These are phyloP conservation scores for Salix udensis DNA, from an alignment of 345 rosid genomes.

Conservation along the genomic window DNA sequence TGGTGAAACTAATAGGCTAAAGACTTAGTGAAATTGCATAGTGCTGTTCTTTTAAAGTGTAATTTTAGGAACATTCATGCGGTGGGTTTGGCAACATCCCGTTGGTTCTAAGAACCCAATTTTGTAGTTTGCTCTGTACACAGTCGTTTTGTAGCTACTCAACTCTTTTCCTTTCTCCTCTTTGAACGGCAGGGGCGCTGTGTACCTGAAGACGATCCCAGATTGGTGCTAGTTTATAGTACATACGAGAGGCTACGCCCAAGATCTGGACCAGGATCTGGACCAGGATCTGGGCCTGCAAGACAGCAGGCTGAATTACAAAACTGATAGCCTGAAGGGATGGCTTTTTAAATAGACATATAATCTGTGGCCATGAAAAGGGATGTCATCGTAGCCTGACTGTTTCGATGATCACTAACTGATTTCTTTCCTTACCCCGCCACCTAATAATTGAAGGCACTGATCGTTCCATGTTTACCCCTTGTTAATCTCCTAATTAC, in stretches of 20 bases:
- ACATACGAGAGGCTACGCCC: slow-evolving; percentile 37
- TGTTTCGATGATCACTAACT: too few species aligned
- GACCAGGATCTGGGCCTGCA: slow-evolving; percentile 20
- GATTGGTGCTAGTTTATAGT: slow-evolving; percentile 51
- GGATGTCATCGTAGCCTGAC: too few species aligned
- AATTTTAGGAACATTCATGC: background rate
- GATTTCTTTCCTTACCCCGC: too few species aligned
- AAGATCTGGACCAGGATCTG: slow-evolving; percentile 36
- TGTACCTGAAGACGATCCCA: slow-evolving; percentile 78
- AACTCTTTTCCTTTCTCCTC: background rate
- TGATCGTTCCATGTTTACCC: too few species aligned
- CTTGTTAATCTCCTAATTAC: too few species aligned
- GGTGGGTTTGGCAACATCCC: background rate
- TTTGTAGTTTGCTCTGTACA: background rate
- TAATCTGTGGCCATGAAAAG: too few species aligned
- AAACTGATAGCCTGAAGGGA: too few species aligned
- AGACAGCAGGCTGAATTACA: too few species aligned
- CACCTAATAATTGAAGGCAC: too few species aligned
- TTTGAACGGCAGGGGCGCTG: slow-evolving; percentile 55
- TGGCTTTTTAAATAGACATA: too few species aligned
- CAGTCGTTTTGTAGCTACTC: too few species aligned
- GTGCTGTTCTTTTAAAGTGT: background rate
- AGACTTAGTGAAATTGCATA: background rate
- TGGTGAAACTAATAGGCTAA: background rate
- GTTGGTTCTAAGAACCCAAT: background rate